Conservation (phyloP, 768 basidiomycete genomes). For the Podaxis mareebaensis region DNA sequence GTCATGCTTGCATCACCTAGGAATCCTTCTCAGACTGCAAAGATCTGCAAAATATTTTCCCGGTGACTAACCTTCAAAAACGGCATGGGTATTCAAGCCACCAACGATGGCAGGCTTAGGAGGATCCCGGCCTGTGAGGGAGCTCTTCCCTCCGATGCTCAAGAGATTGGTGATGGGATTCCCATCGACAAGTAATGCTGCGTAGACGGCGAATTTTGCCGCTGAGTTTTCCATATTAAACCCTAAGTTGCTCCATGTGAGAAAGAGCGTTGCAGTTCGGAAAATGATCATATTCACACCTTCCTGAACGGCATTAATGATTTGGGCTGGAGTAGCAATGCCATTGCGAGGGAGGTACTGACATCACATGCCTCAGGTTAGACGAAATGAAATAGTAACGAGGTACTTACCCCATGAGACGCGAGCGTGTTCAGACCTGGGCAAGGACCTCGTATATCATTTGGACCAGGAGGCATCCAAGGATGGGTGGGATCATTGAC, state of each 20-base stretch:
- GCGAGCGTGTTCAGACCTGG: constrained; percentile 25
- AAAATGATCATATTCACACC: not conserved
- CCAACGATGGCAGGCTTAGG: constrained; percentile 20
- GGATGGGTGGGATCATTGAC: constrained; percentile 23
- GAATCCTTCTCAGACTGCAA: not conserved
- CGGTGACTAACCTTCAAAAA: constrained; percentile 19
- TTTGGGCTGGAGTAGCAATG: constrained; percentile 18
- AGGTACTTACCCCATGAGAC: constrained; percentile 20
- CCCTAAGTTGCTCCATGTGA: constrained; percentile 1
- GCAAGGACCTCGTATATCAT: constrained; percentile 21
- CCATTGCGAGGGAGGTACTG: constrained; percentile 19
- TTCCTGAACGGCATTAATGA: constrained; percentile 15
- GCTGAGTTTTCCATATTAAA: constrained; percentile 20
- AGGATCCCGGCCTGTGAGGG: constrained; percentile 16
- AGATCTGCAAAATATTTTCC: not conserved
- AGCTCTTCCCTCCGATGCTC: constrained; percentile 21
- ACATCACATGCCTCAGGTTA: not conserved
- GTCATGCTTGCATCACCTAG: constrained; percentile 20
- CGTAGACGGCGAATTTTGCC: constrained; percentile 20
- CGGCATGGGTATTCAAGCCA: constrained; percentile 20
- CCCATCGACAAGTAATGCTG: constrained; percentile 20
- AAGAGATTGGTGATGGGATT: constrained; percentile 19
- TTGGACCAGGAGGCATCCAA: constrained; percentile 12
- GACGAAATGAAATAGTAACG: not conserved
- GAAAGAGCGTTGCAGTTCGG: no score